phyloP scores from a whole-genome alignment of 768 basidiomycete species.

The Suillus luteus region DNA sequence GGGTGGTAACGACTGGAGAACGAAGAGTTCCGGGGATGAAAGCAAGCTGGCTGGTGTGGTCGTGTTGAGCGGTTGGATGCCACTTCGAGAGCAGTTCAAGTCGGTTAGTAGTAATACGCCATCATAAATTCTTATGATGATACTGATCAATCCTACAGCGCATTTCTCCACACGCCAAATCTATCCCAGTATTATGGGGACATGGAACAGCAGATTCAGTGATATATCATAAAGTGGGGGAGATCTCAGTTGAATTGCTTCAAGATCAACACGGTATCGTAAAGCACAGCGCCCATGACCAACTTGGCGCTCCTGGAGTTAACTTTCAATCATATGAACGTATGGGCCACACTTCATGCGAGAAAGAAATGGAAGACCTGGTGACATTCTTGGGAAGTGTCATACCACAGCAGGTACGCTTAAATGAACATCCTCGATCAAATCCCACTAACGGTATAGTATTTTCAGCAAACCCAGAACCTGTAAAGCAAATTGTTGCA shows the following conservation, averaged over 20 bases:
- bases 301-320: conserved; percentile 3
- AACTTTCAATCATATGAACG: conserved; percentile 9
- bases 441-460: background rate
- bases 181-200: conserved; percentile 26
- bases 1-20: conserved; percentile 36
- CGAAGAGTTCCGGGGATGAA: conserved; percentile 24
- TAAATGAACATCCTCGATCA: background rate
- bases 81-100: conserved; percentile 44
- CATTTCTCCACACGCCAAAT: conserved; percentile 26
- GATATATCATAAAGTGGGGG: conserved; percentile 18
- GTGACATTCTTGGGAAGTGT: conserved; percentile 21
- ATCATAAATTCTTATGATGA: background rate
- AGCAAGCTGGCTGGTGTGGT: conserved; percentile 43
- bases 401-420: conserved; percentile 13
- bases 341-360: conserved; percentile 17
- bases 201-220: conserved; percentile 23
- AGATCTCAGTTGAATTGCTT: conserved; percentile 20
- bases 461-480: background rate
- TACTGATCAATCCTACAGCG: conserved; percentile 43
- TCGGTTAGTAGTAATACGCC: conserved; percentile 25
- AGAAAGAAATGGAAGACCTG: conserved; percentile 22
- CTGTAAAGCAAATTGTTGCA: background rate
- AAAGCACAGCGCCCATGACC: background rate
- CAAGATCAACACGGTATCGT: conserved; percentile 18
- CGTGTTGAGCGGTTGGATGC: conserved; percentile 46